phyloP scores from a whole-genome alignment of 164 flowering plant species.

The Umbellularia californica region DNA sequence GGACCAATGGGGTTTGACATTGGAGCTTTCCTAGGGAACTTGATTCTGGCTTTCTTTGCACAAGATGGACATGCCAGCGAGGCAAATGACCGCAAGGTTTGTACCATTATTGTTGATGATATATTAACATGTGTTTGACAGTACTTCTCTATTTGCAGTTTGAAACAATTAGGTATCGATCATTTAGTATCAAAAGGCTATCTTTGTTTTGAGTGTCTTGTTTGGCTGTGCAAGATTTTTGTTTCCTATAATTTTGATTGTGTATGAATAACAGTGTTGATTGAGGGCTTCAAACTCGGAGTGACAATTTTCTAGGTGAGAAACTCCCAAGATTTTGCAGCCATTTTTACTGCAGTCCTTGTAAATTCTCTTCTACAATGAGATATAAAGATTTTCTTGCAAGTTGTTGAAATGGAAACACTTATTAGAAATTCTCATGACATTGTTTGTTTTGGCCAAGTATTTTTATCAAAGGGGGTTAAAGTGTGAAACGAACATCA shows the following conservation, averaged over 20 bases:
- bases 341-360: background rate
- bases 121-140: no score
- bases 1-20: constrained; percentile 97
- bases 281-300: no score
- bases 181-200: background rate
- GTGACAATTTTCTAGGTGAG: background rate
- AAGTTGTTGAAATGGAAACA: no score
- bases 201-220: background rate
- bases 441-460: no score
- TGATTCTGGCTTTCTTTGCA: constrained; percentile 70
- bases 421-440: no score
- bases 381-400: background rate
- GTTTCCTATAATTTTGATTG: no score
- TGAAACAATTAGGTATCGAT: no score
- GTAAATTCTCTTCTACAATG: background rate
- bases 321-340: background rate
- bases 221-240: background rate
- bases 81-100: constrained; percentile 61
- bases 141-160: no score
- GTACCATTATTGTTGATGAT: constrained; percentile 5
- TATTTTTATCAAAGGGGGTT: no score
- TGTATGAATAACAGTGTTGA: no score
- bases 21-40: constrained; percentile 90
- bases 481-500: no score
- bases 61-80: constrained; percentile 84